Evolutionary conservation across 768 basidiomycete species (phyloP), one percentile per base, ranked within the genome.

Genomic region (Termitomyces sp.): DNA sequence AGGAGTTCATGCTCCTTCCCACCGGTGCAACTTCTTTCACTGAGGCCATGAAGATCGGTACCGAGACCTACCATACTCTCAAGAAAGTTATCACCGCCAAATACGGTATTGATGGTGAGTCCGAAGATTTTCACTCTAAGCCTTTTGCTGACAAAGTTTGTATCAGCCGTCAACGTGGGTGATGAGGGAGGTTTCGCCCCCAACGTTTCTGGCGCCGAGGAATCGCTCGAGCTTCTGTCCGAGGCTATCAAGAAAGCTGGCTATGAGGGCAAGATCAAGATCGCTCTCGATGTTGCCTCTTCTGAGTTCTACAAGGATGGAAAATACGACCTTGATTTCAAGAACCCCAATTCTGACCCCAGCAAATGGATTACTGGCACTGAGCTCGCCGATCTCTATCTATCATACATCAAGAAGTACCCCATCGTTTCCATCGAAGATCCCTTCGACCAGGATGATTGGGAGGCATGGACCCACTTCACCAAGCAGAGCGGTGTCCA

Each of bases 251-350:
- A 91, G 75, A 92, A 94, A 79, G 95, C 97, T 26, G 97, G 97
- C 42, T 98, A 97, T 75, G 91, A 96, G 72, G 97, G 94, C 70
- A 97, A 97, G 80, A 88, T 99, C 77, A 92, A 98, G 77, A 98
- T 99, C 72, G 96, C 90, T 59, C 91, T 99, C 64, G 96, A 97
- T 68, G 95, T 97, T 64, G 97, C 97, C 56, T 97, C 95, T 2
- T 98, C 96, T 73, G 97, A 99, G 75, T 99, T 99, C 83, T 99
- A 93, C 88, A 98, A 97, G 86, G 94, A 98, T 5, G 96, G 95
- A 66, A 98, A 98, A 79, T 99, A 99, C 75, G 96, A 98, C 70
- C 77, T 98, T 61, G 94, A 98, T 81, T 94, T 94, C 84, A 94
- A 99, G 85, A 98, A 98, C 85, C 92, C 96, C 74, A 97, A 99